These are phyloP conservation scores for Poronia punctata DNA, from an alignment of 495 filamentous ascomycete genomes.

Conservation along the genomic window DNA sequence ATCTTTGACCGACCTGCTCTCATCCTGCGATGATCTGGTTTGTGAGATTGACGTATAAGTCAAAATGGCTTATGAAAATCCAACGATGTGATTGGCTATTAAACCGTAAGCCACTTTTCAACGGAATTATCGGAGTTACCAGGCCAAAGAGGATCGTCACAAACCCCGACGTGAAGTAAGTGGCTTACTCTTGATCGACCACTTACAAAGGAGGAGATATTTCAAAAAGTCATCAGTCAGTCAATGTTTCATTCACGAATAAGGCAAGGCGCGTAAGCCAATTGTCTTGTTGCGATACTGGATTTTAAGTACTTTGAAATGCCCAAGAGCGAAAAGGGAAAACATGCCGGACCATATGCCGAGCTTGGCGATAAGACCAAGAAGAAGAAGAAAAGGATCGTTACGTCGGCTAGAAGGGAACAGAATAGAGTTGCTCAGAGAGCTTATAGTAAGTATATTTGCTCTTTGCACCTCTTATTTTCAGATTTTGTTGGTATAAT, in stretches of 20 bases:
- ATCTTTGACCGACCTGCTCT: too few relatives aligned
- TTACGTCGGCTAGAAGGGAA: constrained; percentile 35
- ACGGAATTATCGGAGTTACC: constrained; percentile 7
- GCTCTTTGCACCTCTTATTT: too few relatives aligned
- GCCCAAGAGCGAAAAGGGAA: not conserved
- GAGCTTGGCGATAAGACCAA: not conserved
- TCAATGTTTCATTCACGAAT: too few relatives aligned
- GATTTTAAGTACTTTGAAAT: too few relatives aligned
- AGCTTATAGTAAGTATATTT: constrained; percentile 34
- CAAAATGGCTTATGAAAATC: constrained; percentile 4
- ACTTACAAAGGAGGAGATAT: not conserved
- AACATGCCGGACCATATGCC: not conserved
- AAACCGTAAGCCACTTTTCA: constrained; percentile 11
- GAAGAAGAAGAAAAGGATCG: constrained; percentile 20
- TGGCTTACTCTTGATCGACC: constrained; percentile 4
- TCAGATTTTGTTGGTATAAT: too few relatives aligned
- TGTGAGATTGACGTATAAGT: not conserved
- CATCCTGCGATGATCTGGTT: not conserved
- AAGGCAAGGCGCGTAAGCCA: not conserved
- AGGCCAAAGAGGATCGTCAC: not conserved
- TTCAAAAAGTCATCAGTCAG: not conserved
- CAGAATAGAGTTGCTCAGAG: constrained; percentile 38
- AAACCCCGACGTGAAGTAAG: not conserved
- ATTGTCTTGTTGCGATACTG: too few relatives aligned
- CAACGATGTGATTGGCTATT: constrained; percentile 5